Percentiles rank a stretch among this genome's conserved stretches.
Conservation (phyloP, 2,329 filamentous ascomycete genomes). For the Cladosporium sp. region DNA sequence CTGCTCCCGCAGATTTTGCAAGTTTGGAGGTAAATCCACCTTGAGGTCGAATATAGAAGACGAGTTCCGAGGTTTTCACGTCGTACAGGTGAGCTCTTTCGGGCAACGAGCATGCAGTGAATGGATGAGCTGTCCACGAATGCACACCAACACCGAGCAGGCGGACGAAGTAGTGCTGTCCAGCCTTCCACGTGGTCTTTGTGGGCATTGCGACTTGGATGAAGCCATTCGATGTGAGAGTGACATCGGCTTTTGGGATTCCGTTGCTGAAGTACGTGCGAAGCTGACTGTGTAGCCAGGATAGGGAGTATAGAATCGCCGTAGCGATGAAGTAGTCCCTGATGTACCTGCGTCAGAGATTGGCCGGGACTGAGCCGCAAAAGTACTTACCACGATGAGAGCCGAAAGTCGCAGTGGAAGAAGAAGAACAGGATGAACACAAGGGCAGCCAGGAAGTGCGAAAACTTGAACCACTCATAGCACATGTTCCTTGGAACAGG, state of each 20-base stretch:
- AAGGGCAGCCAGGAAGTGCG: slow-evolving; percentile 47
- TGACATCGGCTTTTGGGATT: slow-evolving; percentile 39
- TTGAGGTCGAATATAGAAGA: slow-evolving; percentile 49
- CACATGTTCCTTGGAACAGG: slow-evolving; percentile 40
- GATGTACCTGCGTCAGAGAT: background rate
- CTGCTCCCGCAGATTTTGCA: slow-evolving; percentile 33
- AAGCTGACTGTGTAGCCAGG: slow-evolving; percentile 41
- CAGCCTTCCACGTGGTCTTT: slow-evolving; percentile 43
- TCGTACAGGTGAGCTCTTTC: background rate
- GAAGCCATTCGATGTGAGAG: slow-evolving; percentile 35
- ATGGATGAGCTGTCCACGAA: slow-evolving; percentile 46
- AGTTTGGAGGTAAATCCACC: slow-evolving; percentile 47
- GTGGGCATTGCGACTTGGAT: slow-evolving; percentile 41
- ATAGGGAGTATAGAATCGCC: slow-evolving; percentile 46
- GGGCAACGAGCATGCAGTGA: slow-evolving; percentile 50
- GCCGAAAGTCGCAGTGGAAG: slow-evolving; percentile 51
- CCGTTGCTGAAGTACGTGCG: slow-evolving; percentile 48
- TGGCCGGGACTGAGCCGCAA: slow-evolving; percentile 18
- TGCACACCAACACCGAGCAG: slow-evolving; percentile 43
- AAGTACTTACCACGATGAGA: slow-evolving; percentile 44
- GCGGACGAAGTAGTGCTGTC: slow-evolving; percentile 52
- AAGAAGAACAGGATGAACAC: slow-evolving; percentile 56
- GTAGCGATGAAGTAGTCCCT: slow-evolving; percentile 55
- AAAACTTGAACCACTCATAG: slow-evolving; percentile 58
- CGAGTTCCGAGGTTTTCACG: slow-evolving; percentile 34